Evolutionary conservation across 2,329 filamentous ascomycete genomes (phyloP), one percentile per base, ranked within the genome.

Genomic region (Ophiocordyceps sinensis): DNA sequence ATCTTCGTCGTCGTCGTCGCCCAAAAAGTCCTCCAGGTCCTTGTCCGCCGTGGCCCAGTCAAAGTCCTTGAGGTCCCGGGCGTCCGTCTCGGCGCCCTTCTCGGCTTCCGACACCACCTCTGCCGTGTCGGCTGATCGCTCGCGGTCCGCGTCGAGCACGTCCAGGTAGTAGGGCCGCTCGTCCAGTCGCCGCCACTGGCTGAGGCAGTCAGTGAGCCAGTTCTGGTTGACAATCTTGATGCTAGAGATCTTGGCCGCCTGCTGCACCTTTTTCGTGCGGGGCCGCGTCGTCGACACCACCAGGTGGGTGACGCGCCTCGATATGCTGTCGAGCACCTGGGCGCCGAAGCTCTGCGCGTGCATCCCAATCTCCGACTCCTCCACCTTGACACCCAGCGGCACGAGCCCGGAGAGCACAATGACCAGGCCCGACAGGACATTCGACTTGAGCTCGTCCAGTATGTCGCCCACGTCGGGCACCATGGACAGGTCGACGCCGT

Each of bases 321-420:
- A 72, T 8, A 88, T 67, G 29, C 66, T 70, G 15, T 67, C 68
- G 28, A 69, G 60, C 17, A 81, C 63, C 38, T 71, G 60, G 0
- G 85, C 89, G 17, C 91, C 91, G 55, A 95, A 96, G 52, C 75
- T 85, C 54, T 79, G 79, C 3, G 87, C 82, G 70, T 93, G 94
- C 35, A 89, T 68, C 5, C 84, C 87, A 43, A 94, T 84, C 57
- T 98, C 91, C 2, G 87, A 87, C 45, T 73, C 77, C 43, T 83
- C 75, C 29, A 89, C 77, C 51, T 89, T 80, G 31, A 82, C 75
- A 5, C 84, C 85, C 1, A 94, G 66, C 0, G 88, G 88, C 3
- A 96, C 79, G 3, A 98, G 79, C 1, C 91, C 91, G 0, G 89
- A 94, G 48, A 96, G 81, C 5, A 94, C 88, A 43, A 98, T 75